Evolutionary conservation across 176 grass and related monocot species (phyloP).

Genomic region (Chloris gayana): DNA sequence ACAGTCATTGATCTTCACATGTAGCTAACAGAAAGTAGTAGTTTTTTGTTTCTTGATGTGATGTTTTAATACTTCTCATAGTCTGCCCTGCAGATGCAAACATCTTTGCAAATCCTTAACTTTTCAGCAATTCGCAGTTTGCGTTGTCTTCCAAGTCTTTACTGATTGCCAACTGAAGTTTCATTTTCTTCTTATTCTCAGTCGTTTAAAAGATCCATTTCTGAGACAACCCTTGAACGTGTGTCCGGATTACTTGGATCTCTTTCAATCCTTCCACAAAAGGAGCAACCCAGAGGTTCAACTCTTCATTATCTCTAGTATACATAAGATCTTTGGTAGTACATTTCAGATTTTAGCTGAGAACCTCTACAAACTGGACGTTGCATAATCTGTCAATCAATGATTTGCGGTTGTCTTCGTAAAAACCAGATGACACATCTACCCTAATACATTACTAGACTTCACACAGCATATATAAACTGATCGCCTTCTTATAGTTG

Average conservation of each 20-base stretch:
- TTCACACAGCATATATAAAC: neutral
- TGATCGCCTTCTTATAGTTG: neutral
- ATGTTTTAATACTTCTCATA: neutral
- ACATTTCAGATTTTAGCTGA: neutral
- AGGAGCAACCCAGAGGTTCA: constrained; percentile 66
- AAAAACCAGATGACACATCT: constrained; percentile 25
- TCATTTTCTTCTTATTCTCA: constrained; percentile 39
- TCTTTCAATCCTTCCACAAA: constrained; percentile 68
- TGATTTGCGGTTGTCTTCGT: neutral
- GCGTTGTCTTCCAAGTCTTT: neutral
- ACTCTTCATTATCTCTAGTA: constrained; percentile 7
- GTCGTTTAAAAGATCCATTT: constrained; percentile 79
- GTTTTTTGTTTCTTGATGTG: neutral
- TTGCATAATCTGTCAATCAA: too few species aligned
- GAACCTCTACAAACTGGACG: neutral
- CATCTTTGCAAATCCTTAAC: neutral
- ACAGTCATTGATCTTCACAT: neutral
- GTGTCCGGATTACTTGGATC: constrained; percentile 72
- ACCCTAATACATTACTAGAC: neutral
- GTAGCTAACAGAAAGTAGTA: neutral
- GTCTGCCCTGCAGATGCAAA: neutral
- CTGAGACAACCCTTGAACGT: constrained; percentile 68
- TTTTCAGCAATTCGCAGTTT: neutral
- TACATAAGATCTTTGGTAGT: neutral
- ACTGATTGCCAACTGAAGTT: constrained; percentile 24